Evolutionary conservation across 768 basidiomycete genomes (phyloP).

Genomic region (Heimioporus sp.): DNA sequence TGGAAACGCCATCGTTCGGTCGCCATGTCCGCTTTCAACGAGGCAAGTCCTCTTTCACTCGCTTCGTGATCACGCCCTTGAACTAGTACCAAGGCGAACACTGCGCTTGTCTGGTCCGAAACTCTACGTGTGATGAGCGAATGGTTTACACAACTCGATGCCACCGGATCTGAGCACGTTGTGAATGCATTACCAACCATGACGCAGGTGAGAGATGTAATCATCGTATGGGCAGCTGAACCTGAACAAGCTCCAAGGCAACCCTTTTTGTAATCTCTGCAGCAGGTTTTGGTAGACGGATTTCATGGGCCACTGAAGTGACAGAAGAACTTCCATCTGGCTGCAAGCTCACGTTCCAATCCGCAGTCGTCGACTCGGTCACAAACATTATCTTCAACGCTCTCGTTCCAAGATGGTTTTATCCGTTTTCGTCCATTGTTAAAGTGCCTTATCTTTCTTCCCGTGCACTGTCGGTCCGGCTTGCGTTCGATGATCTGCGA

Average conservation of each 20-base stretch:
- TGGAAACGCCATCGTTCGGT: conserved; percentile 48
- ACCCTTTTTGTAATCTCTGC: conserved; percentile 40
- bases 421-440: conserved; percentile 17
- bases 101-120: conserved; percentile 50
- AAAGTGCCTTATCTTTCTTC: conserved; percentile 37
- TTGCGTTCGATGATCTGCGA: conserved; percentile 37
- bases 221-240: neutral
- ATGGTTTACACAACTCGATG: conserved; percentile 41
- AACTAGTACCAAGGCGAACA: conserved; percentile 35
- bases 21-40: conserved; percentile 50
- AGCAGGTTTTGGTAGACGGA: conserved; percentile 41
- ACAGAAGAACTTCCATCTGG: conserved; percentile 23
- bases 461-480: conserved; percentile 24
- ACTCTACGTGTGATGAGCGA: conserved; percentile 38
- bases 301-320: conserved; percentile 34
- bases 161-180: conserved; percentile 15
- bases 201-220: conserved; percentile 10
- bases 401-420: conserved; percentile 35
- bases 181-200: conserved; percentile 13
- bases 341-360: conserved; percentile 36
- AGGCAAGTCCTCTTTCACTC: conserved; percentile 27
- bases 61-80: neutral
- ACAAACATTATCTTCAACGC: conserved; percentile 28
- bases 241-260: conserved; percentile 14
- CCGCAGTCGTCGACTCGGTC: conserved; percentile 26